Base-by-base conservation (phyloP, 1,284 basidiomycete genomes). In the Porogramme epimiltina region DNA sequence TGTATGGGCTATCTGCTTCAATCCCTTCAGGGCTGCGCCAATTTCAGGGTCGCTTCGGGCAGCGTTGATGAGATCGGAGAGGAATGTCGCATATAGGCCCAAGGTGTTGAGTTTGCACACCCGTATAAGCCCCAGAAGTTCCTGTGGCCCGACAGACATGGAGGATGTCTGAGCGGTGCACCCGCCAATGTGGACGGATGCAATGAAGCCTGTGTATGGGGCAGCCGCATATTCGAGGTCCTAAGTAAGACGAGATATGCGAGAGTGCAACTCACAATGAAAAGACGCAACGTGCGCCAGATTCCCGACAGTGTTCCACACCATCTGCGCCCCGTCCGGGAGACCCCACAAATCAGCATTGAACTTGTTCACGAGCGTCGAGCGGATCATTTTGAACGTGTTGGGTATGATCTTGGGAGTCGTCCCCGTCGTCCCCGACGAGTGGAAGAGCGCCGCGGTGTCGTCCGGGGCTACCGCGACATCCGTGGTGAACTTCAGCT, bases 381-480 rank as follows among this genome's bases (percentile, higher is more conserved):
- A 34, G 3, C 37, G 37, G 19, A 60, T 25, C 47, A 52, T 50
- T 41, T 51, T 47, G 51, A 48, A 54, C 11, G 52, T 57, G 43
- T 47, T 51, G 4, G 58, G 58, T 20, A 60, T 54, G 42, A 55
- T 49, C 50, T 60, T 57, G 11, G 54, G 58, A 28, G 48, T 26
- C 2, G 51, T 51, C 5, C 47, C 50, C 0, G 58, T 57, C 3
- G 58, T 56, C 6, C 58, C 58, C 2, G 58, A 60, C 33, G 58
- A 55, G 37, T 60, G 58, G 38, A 56, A 56, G 24, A 60, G 40
- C 3, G 41, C 50, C 10, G 55, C 55, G 6, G 36, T n/a, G 18
- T 60, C 49, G 19, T 56, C 52, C 2, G 28, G 38, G 3, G 45
- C 28, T 2, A 55, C 53, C 3, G 53, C 18, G 4, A 38, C 42